phyloP scores from a whole-genome alignment of 345 rosid genomes.

The Sonneratia caseolaris region DNA sequence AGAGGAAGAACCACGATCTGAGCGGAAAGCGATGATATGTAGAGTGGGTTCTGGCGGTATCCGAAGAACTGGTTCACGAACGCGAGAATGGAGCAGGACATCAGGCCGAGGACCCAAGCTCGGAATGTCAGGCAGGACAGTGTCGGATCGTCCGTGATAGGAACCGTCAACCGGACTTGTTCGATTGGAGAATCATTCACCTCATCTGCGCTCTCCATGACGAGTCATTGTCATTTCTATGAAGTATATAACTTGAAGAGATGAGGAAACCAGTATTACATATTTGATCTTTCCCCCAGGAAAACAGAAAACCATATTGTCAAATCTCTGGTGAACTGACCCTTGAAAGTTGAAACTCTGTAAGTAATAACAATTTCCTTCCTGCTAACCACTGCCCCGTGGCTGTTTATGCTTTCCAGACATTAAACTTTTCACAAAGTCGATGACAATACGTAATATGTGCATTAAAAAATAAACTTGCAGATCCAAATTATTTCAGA shows the following conservation, averaged over 20 bases:
- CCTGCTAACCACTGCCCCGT: neutral
- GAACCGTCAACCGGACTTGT: slow-evolving; percentile 37
- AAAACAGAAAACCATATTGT: neutral
- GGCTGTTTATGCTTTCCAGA: neutral
- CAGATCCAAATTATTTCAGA: neutral
- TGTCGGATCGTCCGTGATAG: slow-evolving; percentile 33
- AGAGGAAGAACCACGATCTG: slow-evolving; percentile 33
- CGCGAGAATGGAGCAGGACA: slow-evolving; percentile 23
- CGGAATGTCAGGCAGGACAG: slow-evolving; percentile 40
- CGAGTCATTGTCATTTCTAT: neutral
- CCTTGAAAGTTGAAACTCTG: neutral
- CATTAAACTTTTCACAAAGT: neutral
- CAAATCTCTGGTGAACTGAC: neutral
- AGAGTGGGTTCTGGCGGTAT: slow-evolving; percentile 29
- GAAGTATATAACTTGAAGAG: neutral
- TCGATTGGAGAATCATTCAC: slow-evolving; percentile 36
- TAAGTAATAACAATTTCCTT: neutral
- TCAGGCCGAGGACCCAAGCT: slow-evolving; percentile 35
- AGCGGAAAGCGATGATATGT: slow-evolving; percentile 29
- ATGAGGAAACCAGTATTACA: neutral
- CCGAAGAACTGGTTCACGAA: slow-evolving; percentile 40
- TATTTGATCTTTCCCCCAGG: neutral
- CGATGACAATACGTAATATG: neutral
- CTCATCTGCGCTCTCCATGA: slow-evolving; percentile 18
- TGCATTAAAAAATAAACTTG: neutral